phyloP scores from a whole-genome alignment of 73 alveolate genomes.

The Stentor coeruleus region DNA sequence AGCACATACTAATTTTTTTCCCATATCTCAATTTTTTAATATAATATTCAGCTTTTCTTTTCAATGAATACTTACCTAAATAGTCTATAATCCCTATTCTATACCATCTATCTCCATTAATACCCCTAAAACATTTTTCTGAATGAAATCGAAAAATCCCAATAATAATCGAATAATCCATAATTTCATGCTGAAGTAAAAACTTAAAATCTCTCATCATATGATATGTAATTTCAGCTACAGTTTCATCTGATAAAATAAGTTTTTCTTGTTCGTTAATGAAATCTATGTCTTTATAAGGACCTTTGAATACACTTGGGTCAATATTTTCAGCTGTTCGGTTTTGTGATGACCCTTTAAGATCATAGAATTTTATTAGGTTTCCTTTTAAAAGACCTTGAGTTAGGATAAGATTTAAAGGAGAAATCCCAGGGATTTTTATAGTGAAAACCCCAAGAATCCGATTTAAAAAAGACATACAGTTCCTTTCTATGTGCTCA shows the following conservation, averaged over 20 bases:
- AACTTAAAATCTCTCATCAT: not conserved
- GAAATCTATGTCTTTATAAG: not conserved
- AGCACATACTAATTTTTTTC: not conserved
- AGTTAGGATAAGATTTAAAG: constrained; percentile 40
- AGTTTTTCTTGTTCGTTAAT: not conserved
- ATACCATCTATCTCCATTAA: not conserved
- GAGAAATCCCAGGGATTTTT: not conserved
- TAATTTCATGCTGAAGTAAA: not conserved
- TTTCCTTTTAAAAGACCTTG: constrained; percentile 52
- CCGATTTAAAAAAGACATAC: constrained; percentile 49
- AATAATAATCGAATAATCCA: not conserved
- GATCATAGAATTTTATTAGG: constrained; percentile 65
- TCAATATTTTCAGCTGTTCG: constrained; percentile 14
- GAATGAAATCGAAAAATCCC: not conserved
- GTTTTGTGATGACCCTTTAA: constrained; percentile 76
- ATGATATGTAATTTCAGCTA: not conserved
- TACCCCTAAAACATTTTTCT: not conserved
- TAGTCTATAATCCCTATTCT: constrained; percentile 2
- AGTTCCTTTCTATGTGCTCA: constrained; percentile 69
- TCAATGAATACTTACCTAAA: not conserved
- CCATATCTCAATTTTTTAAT: not conserved
- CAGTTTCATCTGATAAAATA: not conserved
- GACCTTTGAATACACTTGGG: not conserved
- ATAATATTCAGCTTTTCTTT: not conserved
- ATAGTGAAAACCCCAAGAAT: constrained; percentile 4